Evolutionary conservation across 345 rosid genomes (phyloP), one percentile per base, ranked within the genome.

Genomic region (Linum usitatissimum): DNA sequence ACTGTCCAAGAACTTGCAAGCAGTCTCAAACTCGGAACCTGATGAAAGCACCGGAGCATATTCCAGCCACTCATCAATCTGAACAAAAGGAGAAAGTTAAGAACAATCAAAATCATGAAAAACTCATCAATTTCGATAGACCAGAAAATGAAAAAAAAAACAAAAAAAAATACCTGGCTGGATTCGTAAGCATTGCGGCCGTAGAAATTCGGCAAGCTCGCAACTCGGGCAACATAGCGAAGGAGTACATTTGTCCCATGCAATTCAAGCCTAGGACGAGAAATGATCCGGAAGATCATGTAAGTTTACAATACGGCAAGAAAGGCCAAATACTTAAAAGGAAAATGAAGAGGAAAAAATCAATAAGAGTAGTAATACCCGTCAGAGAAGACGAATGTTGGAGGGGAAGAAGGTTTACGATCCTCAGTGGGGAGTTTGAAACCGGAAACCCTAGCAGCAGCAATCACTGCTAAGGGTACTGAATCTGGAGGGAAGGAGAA

Each of bases 41-140:
- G 82, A 73, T 30, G 82, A 75, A 75, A 93, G 81, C 61, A 79
- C 70, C 9, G 82, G 72, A 59, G 85, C 77, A 72, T 83, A 93
- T 5, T 90, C 95, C 53, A 93, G 63, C 91, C 87, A 93, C 75
- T 84, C 82, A 75, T 90, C 99, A 66, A 93, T 77, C 97, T 93
- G 69, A 31, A 65, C 49, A 14, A 45, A 23, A 23, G 28, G 28
- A 23, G 28, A 23, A 23, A 23, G 28, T 23, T 23, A 23, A 23
- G 28, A 23, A 23, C 28, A 23, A 23, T 23, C 0, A 2, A 57
- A 53, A 5, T 23, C 2, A 39, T 23, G 18, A 4, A 53, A 20
- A 39, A 66, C 14, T 7, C 57, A 8, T 17, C 54, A 51, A 39
- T 5, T 12, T 45, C 15, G 10, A 15, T 45, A 0, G 10, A 45